A percentile compares a stretch with the other conserved stretches of the same genome.
Evolutionary conservation across 257 asterid species (phyloP).

Genomic region (Thymus quinquecostatus): DNA sequence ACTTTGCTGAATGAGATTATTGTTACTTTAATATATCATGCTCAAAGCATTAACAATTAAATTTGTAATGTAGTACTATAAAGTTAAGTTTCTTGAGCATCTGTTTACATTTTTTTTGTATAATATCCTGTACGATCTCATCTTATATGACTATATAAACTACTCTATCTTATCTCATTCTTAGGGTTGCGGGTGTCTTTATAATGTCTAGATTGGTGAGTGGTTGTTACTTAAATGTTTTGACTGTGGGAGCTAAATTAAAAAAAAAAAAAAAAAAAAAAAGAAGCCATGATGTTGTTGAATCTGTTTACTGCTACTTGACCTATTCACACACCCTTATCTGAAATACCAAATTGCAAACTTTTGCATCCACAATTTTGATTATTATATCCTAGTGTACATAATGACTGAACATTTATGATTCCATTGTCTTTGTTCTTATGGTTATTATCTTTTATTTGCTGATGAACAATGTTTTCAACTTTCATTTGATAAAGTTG

Average conservation of each 20-base stretch:
- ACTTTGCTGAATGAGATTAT: neutral
- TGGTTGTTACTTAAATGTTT: neutral
- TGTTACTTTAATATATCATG: too few species aligned
- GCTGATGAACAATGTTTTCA: constrained; percentile 11
- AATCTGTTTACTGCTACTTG: neutral
- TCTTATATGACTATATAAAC: too few species aligned
- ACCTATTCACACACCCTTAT: neutral
- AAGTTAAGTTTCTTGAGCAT: too few species aligned
- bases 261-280: too few species aligned
- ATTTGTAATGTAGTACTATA: too few species aligned
- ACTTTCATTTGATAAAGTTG: constrained; percentile 1
- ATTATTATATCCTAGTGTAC: neutral
- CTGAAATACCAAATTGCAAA: neutral
- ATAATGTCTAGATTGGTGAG: neutral
- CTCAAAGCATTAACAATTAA: too few species aligned
- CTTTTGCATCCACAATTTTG: neutral
- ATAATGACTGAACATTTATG: neutral
- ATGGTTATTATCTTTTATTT: constrained; percentile 5
- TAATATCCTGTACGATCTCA: neutral
- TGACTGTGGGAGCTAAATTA: neutral
- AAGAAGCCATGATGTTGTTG: neutral
- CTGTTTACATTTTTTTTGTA: too few species aligned
- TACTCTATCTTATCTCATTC: neutral
- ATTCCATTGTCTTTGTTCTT: neutral
- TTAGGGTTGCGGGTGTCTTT: neutral